These are phyloP conservation scores for Spiromastix sp. DNA, from an alignment of 2,329 filamentous ascomycete genomes.

Conservation along the genomic window DNA sequence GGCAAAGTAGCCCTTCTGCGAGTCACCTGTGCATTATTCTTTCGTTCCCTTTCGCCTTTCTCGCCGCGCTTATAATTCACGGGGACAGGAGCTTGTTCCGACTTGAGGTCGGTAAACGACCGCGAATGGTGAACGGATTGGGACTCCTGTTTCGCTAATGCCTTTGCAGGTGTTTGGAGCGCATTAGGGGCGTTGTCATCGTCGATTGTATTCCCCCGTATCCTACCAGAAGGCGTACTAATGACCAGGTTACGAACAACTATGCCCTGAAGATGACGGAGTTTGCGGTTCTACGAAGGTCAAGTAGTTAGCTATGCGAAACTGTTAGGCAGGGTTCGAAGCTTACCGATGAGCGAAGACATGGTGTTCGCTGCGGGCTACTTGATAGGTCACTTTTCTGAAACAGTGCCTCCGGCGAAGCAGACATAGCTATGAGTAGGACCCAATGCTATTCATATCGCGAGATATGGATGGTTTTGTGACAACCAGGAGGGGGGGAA, in stretches of 20 bases:
- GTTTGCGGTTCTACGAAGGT: constrained; percentile 61
- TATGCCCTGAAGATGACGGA: constrained; percentile 79
- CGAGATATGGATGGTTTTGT: too few species aligned
- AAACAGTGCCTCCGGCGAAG: too few species aligned
- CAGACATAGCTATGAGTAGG: too few species aligned
- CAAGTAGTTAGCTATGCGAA: background rate
- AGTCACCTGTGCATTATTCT: constrained; percentile 12
- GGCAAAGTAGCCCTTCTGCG: constrained; percentile 51
- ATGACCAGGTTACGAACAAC: constrained; percentile 79
- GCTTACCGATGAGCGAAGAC: constrained; percentile 42
- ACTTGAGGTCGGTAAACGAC: constrained; percentile 46
- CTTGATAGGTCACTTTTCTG: constrained; percentile 20
- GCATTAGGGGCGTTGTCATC: constrained; percentile 62
- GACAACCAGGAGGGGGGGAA: too few species aligned
- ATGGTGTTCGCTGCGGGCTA: constrained; percentile 36
- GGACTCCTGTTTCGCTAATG: constrained; percentile 42
- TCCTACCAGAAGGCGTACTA: constrained; percentile 35
- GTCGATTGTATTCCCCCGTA: constrained; percentile 56
- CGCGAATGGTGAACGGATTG: constrained; percentile 45
- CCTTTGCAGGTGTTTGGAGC: constrained; percentile 57
- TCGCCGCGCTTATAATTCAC: background rate
- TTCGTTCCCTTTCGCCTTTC: constrained; percentile 7
- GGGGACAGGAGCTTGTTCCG: constrained; percentile 11
- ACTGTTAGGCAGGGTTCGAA: background rate
- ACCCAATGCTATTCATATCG: too few species aligned